phyloP scores from a whole-genome alignment of 129 eudicot genomes.

The Flaveria trinervia region DNA sequence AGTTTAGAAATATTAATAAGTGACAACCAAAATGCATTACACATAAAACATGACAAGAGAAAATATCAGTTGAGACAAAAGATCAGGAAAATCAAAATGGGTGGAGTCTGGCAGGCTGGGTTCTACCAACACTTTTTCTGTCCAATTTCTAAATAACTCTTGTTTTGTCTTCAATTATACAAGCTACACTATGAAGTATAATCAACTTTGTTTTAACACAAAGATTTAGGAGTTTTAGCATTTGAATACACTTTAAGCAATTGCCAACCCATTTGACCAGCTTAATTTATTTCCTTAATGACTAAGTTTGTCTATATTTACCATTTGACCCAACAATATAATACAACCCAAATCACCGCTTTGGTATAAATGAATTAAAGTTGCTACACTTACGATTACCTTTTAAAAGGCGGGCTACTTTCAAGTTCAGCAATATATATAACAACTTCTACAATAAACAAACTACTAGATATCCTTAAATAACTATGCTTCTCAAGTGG shows the following conservation, averaged over 20 bases:
- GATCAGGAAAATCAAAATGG: background rate
- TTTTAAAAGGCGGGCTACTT: background rate
- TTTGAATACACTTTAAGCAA: background rate
- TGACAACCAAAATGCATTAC: conserved; percentile 19
- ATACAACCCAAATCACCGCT: background rate
- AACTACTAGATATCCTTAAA: background rate
- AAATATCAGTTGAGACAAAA: conserved; percentile 15
- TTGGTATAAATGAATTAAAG: background rate
- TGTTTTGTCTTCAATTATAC: background rate
- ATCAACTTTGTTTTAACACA: background rate
- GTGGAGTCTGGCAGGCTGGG: background rate
- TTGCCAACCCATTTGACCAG: background rate
- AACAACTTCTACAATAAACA: background rate
- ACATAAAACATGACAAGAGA: conserved; percentile 11
- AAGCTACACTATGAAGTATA: background rate
- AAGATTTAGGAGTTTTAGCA: background rate
- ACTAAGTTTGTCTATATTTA: background rate
- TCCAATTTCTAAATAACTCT: background rate
- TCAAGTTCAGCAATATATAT: background rate
- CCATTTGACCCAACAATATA: background rate
- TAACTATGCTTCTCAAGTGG: background rate
- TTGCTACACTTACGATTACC: background rate
- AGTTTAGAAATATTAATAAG: conserved; percentile 16
- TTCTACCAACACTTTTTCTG: background rate
- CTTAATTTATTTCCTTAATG: background rate